Base-by-base conservation (phyloP, 177 flowering plant genomes). In the Vitis hybrid region DNA sequence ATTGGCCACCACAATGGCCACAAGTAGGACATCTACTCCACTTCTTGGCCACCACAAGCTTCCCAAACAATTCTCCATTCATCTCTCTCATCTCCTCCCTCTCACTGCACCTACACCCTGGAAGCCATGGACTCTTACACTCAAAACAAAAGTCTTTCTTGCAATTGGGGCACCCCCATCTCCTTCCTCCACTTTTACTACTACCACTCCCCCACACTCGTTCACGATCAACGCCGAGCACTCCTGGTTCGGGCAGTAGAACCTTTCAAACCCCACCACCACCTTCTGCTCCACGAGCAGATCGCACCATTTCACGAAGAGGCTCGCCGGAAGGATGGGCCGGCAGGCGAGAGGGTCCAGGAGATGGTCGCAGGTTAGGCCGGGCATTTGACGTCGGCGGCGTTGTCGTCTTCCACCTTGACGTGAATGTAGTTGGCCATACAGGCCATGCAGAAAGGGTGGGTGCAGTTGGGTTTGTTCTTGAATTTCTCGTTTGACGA, bases 241-340 rank as follows among this genome's bases (percentile, higher is more conserved):
- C 14, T 74, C 51, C 21, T 13, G 8, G 55, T 77, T 57, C 18
- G 84, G 84, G 61, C 81, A 81, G 21, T 83, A 83, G 59, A 76
- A 71, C 35, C 68, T 73, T 1, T 68, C 73, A 5, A 52, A 24
- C 9, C 67, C 69, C 63, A 74, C 21, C 48, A 83, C 55, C 15
- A 59, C 54, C 46, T 27, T 27, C 30, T 27, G 70, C 3, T 7
- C 77, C 74, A 56, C 82, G 2, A 81, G 75, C 61, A 27, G 64
- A 51, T 81, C 81, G 71, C 78, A 74, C 81, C 86, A 85, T 52
- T 71, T 72, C 6, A 70, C 76, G 21, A 83, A 83, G 12, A 76
- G 50, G 18, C 40, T 5, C 2, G 12, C 19, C 1, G 82, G 24
- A 2, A 80, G 17, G 21, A 79, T 21, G 0, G 66, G 13, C 3